Conservation (phyloP, 257 asterid species). For the Thymus quinquecostatus region DNA sequence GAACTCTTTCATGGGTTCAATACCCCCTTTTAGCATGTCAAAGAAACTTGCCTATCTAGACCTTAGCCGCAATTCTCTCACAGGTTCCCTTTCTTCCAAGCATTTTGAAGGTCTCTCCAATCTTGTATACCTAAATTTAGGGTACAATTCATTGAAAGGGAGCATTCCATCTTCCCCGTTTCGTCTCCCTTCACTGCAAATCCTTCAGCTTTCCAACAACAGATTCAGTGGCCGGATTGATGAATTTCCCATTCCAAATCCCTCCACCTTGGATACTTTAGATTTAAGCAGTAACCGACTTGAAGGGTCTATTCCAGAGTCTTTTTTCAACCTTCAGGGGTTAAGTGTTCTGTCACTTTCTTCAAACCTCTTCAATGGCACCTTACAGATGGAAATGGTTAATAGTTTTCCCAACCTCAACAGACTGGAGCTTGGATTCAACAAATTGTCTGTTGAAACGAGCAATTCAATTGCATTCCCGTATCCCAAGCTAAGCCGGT, state of each 20-base stretch:
- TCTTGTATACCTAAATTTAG: conserved; percentile 38
- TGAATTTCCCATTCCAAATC: conserved; percentile 29
- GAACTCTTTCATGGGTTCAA: conserved; percentile 45
- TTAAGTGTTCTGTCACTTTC: conserved; percentile 43
- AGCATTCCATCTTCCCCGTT: conserved; percentile 48
- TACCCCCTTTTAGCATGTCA: conserved; percentile 46
- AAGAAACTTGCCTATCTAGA: conserved; percentile 42
- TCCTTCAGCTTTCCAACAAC: conserved; percentile 44
- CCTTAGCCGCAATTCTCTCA: conserved; percentile 38
- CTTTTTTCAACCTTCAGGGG: conserved; percentile 35
- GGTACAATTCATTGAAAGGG: conserved; percentile 44
- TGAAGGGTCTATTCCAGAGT: conserved; percentile 41
- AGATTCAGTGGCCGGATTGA: conserved; percentile 43
- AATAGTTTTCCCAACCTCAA: conserved; percentile 40
- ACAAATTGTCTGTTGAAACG: conserved; percentile 42
- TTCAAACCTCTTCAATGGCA: conserved; percentile 45
- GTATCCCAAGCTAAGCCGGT: conserved; percentile 31
- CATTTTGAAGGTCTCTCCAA: conserved; percentile 46
- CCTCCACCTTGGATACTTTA: conserved; percentile 34
- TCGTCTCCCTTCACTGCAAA: conserved; percentile 43
- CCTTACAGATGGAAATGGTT: conserved; percentile 31
- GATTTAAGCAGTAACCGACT: conserved; percentile 48
- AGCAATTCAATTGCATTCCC: conserved; percentile 22
- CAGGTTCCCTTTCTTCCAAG: conserved; percentile 41
- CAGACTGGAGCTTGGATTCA: conserved; percentile 55